phyloP scores from a whole-genome alignment of 805 yeast genomes.

The Candida saitoana region DNA sequence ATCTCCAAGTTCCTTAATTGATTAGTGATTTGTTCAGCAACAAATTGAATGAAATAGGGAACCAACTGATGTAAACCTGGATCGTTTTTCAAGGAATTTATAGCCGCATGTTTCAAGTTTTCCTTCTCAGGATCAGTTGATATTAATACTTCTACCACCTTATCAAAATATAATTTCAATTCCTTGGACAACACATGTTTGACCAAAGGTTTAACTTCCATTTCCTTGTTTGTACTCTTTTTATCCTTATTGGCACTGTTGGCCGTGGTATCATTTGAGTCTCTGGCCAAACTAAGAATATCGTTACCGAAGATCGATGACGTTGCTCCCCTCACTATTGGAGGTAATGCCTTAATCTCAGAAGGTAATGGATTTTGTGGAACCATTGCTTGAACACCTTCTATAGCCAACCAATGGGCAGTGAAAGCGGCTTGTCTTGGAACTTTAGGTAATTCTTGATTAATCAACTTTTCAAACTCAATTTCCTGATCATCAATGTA shows the following conservation, averaged over 20 bases:
- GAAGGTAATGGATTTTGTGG: constrained; percentile 89
- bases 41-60: constrained; percentile 93
- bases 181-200: constrained; percentile 94
- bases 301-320: constrained; percentile 43
- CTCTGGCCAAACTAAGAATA: constrained; percentile 28
- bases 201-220: constrained; percentile 79
- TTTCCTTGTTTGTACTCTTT: constrained; percentile 40
- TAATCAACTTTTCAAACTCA: constrained; percentile 88
- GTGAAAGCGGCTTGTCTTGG: constrained; percentile 91
- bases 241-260: constrained; percentile 12
- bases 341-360: constrained; percentile 75
- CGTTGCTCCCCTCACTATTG: constrained; percentile 77
- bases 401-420: constrained; percentile 96
- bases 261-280: constrained; percentile 9
- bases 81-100: constrained; percentile 79
- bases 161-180: constrained; percentile 87
- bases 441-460: constrained; percentile 91
- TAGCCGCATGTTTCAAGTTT: constrained; percentile 69
- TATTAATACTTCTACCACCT: constrained; percentile 74
- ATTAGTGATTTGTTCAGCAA: constrained; percentile 91
- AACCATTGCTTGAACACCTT: constrained; percentile 96
- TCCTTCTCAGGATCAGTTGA: constrained; percentile 53
- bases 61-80: constrained; percentile 96
- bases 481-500: constrained; percentile 90
- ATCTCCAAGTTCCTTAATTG: constrained; percentile 69